phyloP scores from a whole-genome alignment of 2,329 filamentous ascomycete genomes.

The Dothistroma pini region DNA sequence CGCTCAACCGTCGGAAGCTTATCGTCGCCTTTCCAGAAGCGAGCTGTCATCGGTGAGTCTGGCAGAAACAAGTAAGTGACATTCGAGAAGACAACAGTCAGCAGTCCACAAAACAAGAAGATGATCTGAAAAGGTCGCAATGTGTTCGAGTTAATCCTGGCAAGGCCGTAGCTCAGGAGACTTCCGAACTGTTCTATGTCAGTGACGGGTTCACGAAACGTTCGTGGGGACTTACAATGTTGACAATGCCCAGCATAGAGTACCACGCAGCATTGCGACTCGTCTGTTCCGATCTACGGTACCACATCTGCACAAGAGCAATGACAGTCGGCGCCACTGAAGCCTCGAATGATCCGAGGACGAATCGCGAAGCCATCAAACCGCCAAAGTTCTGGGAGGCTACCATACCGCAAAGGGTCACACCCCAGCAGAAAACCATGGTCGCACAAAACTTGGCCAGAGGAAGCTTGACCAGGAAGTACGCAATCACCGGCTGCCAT shows the following conservation, averaged over 20 bases:
- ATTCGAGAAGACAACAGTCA: slow-evolving; percentile 52
- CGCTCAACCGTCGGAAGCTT: slow-evolving; percentile 58
- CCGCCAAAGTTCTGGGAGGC: slow-evolving; percentile 49
- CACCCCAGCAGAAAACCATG: slow-evolving; percentile 52
- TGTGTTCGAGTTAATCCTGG: slow-evolving; percentile 23
- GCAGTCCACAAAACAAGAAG: slow-evolving; percentile 32
- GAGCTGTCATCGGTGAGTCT: slow-evolving; percentile 59
- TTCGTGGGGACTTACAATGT: slow-evolving; percentile 19
- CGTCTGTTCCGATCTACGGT: slow-evolving; percentile 29
- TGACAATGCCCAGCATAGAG: slow-evolving; percentile 30
- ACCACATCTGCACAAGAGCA: slow-evolving; percentile 30
- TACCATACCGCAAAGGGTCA: slow-evolving; percentile 51
- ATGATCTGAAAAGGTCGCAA: slow-evolving; percentile 28
- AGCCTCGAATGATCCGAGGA: slow-evolving; percentile 57
- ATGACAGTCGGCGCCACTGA: slow-evolving; percentile 31
- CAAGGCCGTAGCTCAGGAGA: slow-evolving; percentile 29
- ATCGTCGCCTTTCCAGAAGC: slow-evolving; percentile 55
- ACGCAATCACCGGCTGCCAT: slow-evolving; percentile 51
- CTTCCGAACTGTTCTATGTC: slow-evolving; percentile 23
- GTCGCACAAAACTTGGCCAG: slow-evolving; percentile 57
- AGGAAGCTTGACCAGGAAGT: slow-evolving; percentile 57
- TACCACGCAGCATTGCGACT: slow-evolving; percentile 32
- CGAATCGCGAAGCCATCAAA: slow-evolving; percentile 52
- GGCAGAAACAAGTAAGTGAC: slow-evolving; percentile 59
- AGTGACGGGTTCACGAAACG: neutral